These are phyloP conservation scores for Verticillium dahliae DNA, from an alignment of 2,329 filamentous ascomycete species.

Conservation along the genomic window DNA sequence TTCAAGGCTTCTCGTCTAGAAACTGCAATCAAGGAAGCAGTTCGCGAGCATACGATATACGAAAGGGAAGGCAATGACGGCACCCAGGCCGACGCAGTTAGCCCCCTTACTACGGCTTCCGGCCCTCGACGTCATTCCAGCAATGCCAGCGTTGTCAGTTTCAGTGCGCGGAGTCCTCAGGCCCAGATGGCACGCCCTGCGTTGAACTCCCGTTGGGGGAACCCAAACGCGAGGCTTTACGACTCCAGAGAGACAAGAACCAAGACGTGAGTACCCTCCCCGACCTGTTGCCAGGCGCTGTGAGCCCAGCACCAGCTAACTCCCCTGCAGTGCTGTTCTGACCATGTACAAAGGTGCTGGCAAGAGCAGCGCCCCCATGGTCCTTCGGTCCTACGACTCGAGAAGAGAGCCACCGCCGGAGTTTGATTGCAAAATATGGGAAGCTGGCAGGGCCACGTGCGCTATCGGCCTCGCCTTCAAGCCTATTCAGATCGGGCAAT, in stretches of 20 bases:
- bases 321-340: constrained; percentile 68
- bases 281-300: not conserved
- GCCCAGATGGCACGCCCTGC: constrained; percentile 48
- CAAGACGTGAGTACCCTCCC: constrained; percentile 65
- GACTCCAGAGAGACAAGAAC: constrained; percentile 79
- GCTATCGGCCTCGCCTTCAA: constrained; percentile 93
- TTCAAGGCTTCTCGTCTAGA: constrained; percentile 97
- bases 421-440: constrained; percentile 93
- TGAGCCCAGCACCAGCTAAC: not conserved
- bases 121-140: constrained; percentile 59
- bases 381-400: constrained; percentile 92
- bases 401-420: constrained; percentile 85
- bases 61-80: constrained; percentile 80
- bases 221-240: constrained; percentile 82
- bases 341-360: constrained; percentile 82
- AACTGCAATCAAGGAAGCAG: constrained; percentile 85
- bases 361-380: constrained; percentile 58
- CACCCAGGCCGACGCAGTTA: constrained; percentile 28
- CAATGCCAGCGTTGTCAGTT: constrained; percentile 77
- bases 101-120: constrained; percentile 33
- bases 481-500: constrained; percentile 88
- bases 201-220: constrained; percentile 59
- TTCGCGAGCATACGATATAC: constrained; percentile 75
- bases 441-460: constrained; percentile 89
- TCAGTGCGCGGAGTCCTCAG: constrained; percentile 60